phyloP scores from a whole-genome alignment of 2,329 filamentous ascomycete species.

The Stromatinia cepivora region DNA sequence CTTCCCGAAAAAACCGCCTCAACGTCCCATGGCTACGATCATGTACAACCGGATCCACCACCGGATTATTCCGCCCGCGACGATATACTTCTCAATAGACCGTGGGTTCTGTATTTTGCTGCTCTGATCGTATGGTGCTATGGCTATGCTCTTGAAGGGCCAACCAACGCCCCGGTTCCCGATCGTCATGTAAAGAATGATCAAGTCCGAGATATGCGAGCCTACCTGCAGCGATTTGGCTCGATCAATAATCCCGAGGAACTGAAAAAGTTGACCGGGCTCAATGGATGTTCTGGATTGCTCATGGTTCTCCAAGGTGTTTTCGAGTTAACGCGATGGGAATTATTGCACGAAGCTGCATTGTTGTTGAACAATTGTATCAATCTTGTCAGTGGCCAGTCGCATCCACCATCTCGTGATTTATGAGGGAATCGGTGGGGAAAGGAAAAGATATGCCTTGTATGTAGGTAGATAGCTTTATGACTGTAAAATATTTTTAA shows the following conservation, averaged over 20 bases:
- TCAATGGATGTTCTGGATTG: constrained; percentile 81
- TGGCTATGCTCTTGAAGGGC: constrained; percentile 84
- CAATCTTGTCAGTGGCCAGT: constrained; percentile 44
- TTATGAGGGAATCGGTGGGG: neutral
- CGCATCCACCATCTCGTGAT: neutral
- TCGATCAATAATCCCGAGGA: constrained; percentile 74
- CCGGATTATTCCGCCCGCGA: constrained; percentile 77
- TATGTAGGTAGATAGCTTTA: neutral
- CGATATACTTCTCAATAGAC: constrained; percentile 85
- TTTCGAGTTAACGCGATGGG: constrained; percentile 84
- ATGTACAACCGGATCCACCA: constrained; percentile 39
- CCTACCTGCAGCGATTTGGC: constrained; percentile 72
- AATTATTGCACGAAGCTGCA: constrained; percentile 84
- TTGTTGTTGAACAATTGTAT: constrained; percentile 81
- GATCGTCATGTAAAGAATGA: constrained; percentile 58
- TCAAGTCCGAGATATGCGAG: constrained; percentile 74
- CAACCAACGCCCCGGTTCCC: constrained; percentile 53
- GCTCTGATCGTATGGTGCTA: constrained; percentile 94
- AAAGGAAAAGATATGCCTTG: neutral
- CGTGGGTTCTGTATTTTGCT: constrained; percentile 95
- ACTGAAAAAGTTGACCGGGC: constrained; percentile 68
- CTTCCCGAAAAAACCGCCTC: constrained; percentile 55
- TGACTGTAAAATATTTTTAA: constrained; percentile 1
- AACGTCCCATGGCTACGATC: constrained; percentile 34
- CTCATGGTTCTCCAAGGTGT: constrained; percentile 78